These are phyloP conservation scores for Didymella pomorum DNA, from an alignment of 2,329 filamentous ascomycete genomes.

Conservation along the genomic window DNA sequence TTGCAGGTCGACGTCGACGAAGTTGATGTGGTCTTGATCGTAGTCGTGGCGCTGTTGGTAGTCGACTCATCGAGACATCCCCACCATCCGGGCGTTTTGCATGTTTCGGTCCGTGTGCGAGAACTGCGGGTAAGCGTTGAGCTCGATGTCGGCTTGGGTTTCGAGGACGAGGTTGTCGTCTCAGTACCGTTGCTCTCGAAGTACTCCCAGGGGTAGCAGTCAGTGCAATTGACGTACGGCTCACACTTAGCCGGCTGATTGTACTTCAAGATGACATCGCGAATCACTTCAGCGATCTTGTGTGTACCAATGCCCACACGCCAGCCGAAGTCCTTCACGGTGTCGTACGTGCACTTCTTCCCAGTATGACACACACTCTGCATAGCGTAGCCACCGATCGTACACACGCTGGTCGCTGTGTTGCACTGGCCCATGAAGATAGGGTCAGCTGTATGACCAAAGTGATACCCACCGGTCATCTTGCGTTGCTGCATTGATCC, in stretches of 20 bases:
- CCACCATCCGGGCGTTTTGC: conserved; percentile 93
- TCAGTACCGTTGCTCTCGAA: conserved; percentile 91
- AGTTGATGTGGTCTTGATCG: conserved; percentile 53
- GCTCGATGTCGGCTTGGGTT: conserved; percentile 59
- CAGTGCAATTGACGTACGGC: conserved; percentile 77
- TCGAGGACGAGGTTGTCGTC: conserved; percentile 69
- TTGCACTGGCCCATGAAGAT: conserved; percentile 95
- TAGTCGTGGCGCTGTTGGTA: conserved; percentile 55
- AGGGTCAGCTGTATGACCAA: conserved; percentile 94
- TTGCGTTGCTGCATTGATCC: conserved; percentile 67
- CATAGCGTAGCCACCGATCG: conserved; percentile 90
- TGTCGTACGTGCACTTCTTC: conserved; percentile 88
- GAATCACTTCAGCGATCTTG: conserved; percentile 86
- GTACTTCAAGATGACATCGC: conserved; percentile 85
- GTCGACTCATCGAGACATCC: conserved; percentile 76
- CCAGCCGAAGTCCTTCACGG: conserved; percentile 90
- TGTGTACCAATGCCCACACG: conserved; percentile 90
- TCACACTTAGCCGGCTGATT: conserved; percentile 80
- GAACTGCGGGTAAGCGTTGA: conserved; percentile 56
- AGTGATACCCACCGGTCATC: conserved; percentile 83
- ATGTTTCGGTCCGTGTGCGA: conserved; percentile 79
- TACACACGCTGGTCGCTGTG: conserved; percentile 85
- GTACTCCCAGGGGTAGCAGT: conserved; percentile 94
- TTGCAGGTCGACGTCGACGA: conserved; percentile 54
- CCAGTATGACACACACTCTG: conserved; percentile 93